Conservation (phyloP, 225 moss, liverwort and hornwort genomes). For the Pleurozium schreberi region DNA sequence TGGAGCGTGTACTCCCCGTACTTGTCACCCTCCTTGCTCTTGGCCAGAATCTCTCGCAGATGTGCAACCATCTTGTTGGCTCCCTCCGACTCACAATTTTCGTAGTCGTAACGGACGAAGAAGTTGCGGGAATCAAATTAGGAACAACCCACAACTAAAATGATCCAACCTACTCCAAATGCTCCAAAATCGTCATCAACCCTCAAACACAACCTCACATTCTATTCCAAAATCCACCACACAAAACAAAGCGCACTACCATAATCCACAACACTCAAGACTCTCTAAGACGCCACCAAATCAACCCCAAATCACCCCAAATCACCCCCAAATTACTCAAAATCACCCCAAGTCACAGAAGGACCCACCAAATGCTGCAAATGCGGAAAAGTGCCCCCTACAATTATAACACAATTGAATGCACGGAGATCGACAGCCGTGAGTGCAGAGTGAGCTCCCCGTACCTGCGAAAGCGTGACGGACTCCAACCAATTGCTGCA, state of each 20-base stretch:
- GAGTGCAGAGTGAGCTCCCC: neutral
- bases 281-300: neutral
- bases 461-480: neutral
- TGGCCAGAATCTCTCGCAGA: conserved; percentile 39
- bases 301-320: neutral
- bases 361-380: neutral
- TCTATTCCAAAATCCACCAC: neutral
- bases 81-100: conserved; percentile 60
- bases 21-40: conserved; percentile 67
- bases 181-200: neutral
- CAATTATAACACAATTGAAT: neutral
- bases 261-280: neutral
- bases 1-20: conserved; percentile 63
- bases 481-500: neutral
- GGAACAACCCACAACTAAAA: neutral
- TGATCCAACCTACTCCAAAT: neutral
- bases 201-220: neutral
- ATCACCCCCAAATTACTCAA: neutral
- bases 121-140: conserved; percentile 44
- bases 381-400: neutral
- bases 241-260: neutral
- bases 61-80: conserved; percentile 80
- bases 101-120: conserved; percentile 90
- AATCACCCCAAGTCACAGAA: neutral
- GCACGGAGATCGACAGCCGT: neutral